These are phyloP conservation scores for Epichloe typhina DNA, from an alignment of 2,329 filamentous ascomycete species.

Conservation along the genomic window DNA sequence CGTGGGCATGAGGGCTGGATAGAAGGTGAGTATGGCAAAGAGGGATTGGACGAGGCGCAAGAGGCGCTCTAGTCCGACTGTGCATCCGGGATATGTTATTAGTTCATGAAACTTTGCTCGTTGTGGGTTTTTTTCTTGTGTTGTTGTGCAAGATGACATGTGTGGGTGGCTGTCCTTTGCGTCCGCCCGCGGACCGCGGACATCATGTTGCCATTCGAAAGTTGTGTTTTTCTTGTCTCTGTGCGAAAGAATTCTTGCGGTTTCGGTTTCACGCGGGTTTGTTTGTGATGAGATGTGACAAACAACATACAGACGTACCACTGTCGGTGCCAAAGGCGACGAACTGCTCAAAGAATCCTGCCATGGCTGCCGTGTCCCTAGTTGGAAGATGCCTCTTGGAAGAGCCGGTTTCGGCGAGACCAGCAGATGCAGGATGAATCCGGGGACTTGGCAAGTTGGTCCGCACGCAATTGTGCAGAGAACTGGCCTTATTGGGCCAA, in stretches of 20 bases:
- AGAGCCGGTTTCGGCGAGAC: too few species aligned
- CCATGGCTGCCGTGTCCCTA: conserved; percentile 11
- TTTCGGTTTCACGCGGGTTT: too few species aligned
- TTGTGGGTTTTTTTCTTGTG: neutral
- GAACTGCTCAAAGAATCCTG: conserved; percentile 18
- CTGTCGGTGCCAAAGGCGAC: conserved; percentile 34
- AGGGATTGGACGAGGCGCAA: conserved; percentile 44
- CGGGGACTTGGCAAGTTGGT: too few species aligned
- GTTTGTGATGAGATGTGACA: neutral
- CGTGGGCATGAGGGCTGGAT: conserved; percentile 26
- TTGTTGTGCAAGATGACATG: too few species aligned
- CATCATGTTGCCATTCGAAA: too few species aligned
- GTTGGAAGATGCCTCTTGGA: too few species aligned
- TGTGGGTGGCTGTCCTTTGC: too few species aligned
- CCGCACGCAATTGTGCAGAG: too few species aligned
- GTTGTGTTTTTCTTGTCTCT: neutral
- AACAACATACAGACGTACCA: conserved; percentile 24
- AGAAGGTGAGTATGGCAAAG: conserved; percentile 33
- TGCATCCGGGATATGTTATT: neutral
- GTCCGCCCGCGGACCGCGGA: too few species aligned
- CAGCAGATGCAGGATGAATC: too few species aligned
- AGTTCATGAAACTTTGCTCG: too few species aligned
- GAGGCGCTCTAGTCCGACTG: conserved; percentile 48
- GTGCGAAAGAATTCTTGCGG: neutral
- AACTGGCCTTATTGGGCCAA: too few species aligned